These are phyloP conservation scores for Saccharomycopsis guyanensis DNA, from an alignment of 805 yeast species.

Conservation along the genomic window DNA sequence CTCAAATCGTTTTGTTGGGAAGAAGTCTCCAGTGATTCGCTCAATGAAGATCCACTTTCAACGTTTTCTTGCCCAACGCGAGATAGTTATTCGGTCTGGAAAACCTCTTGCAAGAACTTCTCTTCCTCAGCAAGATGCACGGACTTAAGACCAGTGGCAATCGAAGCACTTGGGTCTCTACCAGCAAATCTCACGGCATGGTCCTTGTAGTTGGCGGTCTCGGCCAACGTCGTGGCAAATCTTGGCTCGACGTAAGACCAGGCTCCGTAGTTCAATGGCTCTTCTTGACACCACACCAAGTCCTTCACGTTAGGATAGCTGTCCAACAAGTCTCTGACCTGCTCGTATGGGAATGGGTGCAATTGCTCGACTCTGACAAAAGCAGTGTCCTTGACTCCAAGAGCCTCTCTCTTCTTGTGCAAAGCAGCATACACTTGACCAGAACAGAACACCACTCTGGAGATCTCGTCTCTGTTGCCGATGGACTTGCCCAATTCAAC, in stretches of 20 bases:
- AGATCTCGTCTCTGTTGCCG: conserved; percentile 72
- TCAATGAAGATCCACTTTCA: no score
- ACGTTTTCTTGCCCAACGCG: neutral
- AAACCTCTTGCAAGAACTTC: conserved; percentile 74
- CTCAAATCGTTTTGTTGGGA: no score
- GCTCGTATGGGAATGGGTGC: conserved; percentile 98
- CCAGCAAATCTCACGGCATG: conserved; percentile 77
- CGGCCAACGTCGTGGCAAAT: conserved; percentile 63
- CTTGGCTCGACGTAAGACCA: conserved; percentile 81
- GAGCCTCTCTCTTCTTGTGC: conserved; percentile 75
- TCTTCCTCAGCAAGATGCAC: conserved; percentile 86
- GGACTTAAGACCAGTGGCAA: conserved; percentile 94
- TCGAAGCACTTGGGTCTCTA: conserved; percentile 96
- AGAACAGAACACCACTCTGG: conserved; percentile 73
- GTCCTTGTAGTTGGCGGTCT: conserved; percentile 62
- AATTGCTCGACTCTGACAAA: conserved; percentile 85
- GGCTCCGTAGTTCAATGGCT: conserved; percentile 95
- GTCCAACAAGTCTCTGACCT: conserved; percentile 75
- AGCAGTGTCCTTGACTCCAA: conserved; percentile 78
- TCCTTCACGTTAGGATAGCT: conserved; percentile 78
- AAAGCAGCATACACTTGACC: conserved; percentile 96
- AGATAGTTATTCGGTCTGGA: conserved; percentile 26
- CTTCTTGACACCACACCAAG: conserved; percentile 96
- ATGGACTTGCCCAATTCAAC: conserved; percentile 74
- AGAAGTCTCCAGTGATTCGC: no score